Conservation (phyloP, 2,329 filamentous ascomycete genomes). For the Alternaria sp. region DNA sequence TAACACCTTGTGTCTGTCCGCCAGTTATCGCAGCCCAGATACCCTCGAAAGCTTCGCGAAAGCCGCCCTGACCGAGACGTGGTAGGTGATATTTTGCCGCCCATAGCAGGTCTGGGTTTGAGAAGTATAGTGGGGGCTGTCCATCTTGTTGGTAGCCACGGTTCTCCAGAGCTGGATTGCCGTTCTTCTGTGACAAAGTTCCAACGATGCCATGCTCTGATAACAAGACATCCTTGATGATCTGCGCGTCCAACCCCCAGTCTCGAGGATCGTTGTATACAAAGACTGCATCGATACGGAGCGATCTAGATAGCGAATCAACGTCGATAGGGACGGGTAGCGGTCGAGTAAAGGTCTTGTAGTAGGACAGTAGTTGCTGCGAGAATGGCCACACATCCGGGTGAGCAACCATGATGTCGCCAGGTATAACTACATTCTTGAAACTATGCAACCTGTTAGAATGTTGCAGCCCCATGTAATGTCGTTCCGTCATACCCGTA, state of each 20-base stretch:
- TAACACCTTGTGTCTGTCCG: slow-evolving; percentile 58
- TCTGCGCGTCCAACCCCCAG: slow-evolving; percentile 88
- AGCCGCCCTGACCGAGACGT: slow-evolving; percentile 89
- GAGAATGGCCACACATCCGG: slow-evolving; percentile 86
- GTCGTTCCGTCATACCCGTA: slow-evolving; percentile 35
- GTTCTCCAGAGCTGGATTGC: slow-evolving; percentile 68
- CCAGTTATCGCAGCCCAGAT: slow-evolving; percentile 77
- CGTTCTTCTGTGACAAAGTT: slow-evolving; percentile 77
- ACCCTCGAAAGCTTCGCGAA: slow-evolving; percentile 80
- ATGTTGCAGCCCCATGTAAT: not conserved
- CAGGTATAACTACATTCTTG: slow-evolving; percentile 81
- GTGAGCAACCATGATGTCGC: slow-evolving; percentile 77
- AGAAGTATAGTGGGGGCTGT: slow-evolving; percentile 84
- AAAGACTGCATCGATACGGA: slow-evolving; percentile 88
- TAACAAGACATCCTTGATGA: slow-evolving; percentile 83
- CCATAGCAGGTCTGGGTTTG: slow-evolving; percentile 91
- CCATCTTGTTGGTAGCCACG: slow-evolving; percentile 81
- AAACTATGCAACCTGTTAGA: slow-evolving; percentile 27
- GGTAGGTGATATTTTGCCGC: slow-evolving; percentile 83
- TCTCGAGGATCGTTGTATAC: slow-evolving; percentile 96
- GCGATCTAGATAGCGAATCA: slow-evolving; percentile 55
- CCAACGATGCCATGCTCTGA: slow-evolving; percentile 81
- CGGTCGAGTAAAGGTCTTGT: slow-evolving; percentile 63
- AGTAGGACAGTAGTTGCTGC: slow-evolving; percentile 67
- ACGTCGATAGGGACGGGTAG: slow-evolving; percentile 61